Evolutionary conservation across 2,329 filamentous ascomycete species (phyloP), one percentile per base, ranked within the genome.

Genomic region (Paraphoma chrysanthemicola): DNA sequence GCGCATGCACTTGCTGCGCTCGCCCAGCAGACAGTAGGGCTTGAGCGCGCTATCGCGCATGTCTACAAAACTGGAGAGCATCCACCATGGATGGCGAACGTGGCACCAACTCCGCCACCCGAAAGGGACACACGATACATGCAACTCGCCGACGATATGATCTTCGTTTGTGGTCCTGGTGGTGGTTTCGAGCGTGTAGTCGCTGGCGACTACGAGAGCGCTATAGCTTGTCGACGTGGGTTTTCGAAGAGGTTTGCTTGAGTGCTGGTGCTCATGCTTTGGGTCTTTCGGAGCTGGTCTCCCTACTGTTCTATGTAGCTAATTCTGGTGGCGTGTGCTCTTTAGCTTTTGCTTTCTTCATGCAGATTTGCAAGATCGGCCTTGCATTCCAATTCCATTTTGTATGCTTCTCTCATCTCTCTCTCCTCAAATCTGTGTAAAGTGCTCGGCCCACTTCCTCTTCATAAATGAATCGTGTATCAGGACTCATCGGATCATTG

Each of bases 391-490:
- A 36, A 36, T 36, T 36, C 33, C 14, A 36, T 36, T 36, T 3
- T 36, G 23, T 36, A 10, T 36, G 10, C 10, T 36, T 14, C 3
- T 36, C 9, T 39, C 33, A 66, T 53, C 44, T 51, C 10, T 42
- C 60, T 44, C 58, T 59, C 30, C 65, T 59, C 7, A 69, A 44
- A 51, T 68, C 62, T 43, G 50, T 48, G 30, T 62, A 69, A 33
- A 71, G 44, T 29, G 57, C 66, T 28, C 54, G 51, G 2, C 65
- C 57, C 17, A 70, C 68, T 45, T 72, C 69, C 47, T 71, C 67
- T 10, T 72, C 69, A 36, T 69, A 70, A 1, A 66, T 12, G 28
- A 64, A 68, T 6, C 62, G 53, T 1, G 69, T 67, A 4, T 64
- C 56, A 0, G 67, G 65, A 33, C 65, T 72, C 65, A 70, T 66